phyloP scores from a whole-genome alignment of 2,329 filamentous ascomycete species.

The Corniculantispora saksenae region DNA sequence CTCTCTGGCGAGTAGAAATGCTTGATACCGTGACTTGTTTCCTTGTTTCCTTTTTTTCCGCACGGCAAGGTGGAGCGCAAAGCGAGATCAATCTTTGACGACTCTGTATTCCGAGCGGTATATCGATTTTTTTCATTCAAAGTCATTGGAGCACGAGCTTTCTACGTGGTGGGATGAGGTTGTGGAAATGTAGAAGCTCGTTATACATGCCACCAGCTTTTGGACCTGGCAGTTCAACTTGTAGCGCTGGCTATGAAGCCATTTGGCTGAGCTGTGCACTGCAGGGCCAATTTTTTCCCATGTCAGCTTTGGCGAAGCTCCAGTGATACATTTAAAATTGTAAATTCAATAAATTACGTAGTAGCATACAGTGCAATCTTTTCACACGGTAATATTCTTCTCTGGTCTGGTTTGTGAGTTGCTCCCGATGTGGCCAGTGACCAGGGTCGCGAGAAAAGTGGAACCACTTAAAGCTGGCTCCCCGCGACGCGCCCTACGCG shows the following conservation, averaged over 20 bases:
- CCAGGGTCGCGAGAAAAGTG: conserved; percentile 20
- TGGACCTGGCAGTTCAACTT: conserved; percentile 16
- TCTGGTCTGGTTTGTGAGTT: neutral
- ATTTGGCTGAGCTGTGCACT: conserved; percentile 8
- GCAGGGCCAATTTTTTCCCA: conserved; percentile 4
- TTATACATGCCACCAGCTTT: neutral
- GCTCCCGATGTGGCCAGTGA: conserved; percentile 13
- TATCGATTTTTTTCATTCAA: conserved; percentile 45
- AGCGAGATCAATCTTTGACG: conserved; percentile 72
- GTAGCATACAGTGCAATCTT: too few relatives aligned
- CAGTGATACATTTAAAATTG: conserved; percentile 9
- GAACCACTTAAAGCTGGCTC: conserved; percentile 23
- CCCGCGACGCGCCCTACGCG: conserved; percentile 17
- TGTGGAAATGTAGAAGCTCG: conserved; percentile 19
- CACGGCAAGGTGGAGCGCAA: conserved; percentile 76
- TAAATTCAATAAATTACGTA: neutral
- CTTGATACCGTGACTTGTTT: too few relatives aligned
- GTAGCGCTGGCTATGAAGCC: conserved; percentile 7
- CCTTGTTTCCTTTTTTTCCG: conserved; percentile 43
- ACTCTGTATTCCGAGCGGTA: conserved; percentile 78
- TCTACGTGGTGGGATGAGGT: conserved; percentile 18
- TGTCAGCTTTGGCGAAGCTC: conserved; percentile 15
- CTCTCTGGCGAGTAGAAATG: too few relatives aligned
- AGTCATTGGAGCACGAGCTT: conserved; percentile 7
- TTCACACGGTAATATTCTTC: too few relatives aligned